These are phyloP conservation scores for Eucommia ulmoides DNA, from an alignment of 257 asterid species.

Conservation along the genomic window DNA sequence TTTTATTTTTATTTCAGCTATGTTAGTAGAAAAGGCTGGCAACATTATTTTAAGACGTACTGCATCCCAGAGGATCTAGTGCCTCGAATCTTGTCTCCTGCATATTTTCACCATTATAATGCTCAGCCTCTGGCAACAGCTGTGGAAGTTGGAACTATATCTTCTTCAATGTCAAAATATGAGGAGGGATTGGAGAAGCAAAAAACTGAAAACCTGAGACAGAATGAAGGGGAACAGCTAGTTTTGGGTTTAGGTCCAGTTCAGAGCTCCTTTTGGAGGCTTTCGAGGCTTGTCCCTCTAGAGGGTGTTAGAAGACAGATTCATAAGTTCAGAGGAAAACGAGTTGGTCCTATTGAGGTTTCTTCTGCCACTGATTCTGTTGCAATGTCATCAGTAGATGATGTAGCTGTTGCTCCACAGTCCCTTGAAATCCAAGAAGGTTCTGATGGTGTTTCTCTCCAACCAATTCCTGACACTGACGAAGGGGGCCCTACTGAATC, in stretches of 20 bases:
- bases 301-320: conserved; percentile 73
- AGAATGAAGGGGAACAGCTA: conserved; percentile 75
- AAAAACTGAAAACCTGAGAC: conserved; percentile 36
- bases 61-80: conserved; percentile 99
- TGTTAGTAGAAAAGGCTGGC: conserved; percentile 90
- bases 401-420: conserved; percentile 52
- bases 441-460: conserved; percentile 91
- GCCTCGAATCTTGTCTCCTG: conserved; percentile 97
- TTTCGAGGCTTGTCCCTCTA: conserved; percentile 89
- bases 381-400: conserved; percentile 47
- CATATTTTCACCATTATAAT: conserved; percentile 96
- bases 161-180: conserved; percentile 24
- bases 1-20: conserved; percentile 42
- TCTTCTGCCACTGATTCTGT: conserved; percentile 39
- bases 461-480: conserved; percentile 52
- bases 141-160: conserved; percentile 34
- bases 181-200: conserved; percentile 41
- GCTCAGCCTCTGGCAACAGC: conserved; percentile 26
- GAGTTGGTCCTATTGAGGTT: conserved; percentile 34
- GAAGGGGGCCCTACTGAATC: conserved; percentile 37
- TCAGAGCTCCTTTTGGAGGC: conserved; percentile 92
- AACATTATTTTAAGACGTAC: conserved; percentile 72
- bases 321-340: conserved; percentile 36
- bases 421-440: conserved; percentile 97
- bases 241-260: conserved; percentile 98